Percentiles rank a stretch among this genome's conserved stretches.
These are phyloP conservation scores for Tricholoma hemisulphureum DNA, from an alignment of 768 basidiomycete species.

Conservation along the genomic window DNA sequence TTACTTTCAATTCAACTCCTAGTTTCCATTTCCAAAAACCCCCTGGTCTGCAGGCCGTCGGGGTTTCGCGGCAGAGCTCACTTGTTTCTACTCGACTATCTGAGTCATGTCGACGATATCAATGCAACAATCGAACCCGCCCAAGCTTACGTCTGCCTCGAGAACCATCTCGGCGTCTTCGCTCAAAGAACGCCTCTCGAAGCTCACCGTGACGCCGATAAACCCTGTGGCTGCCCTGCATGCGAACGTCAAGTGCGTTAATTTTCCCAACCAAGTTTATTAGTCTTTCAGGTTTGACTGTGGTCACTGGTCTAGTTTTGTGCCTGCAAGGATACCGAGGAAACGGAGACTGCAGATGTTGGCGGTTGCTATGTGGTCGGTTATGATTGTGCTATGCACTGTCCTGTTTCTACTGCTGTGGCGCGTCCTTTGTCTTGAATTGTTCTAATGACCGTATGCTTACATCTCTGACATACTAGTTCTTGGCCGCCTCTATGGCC, in stretches of 20 bases:
- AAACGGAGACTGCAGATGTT: slow-evolving; percentile 87
- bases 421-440: slow-evolving; percentile 44
- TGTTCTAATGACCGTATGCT: slow-evolving; percentile 1
- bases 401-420: slow-evolving; percentile 76
- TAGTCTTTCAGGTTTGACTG: neutral
- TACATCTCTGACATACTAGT: slow-evolving; percentile 41
- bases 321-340: slow-evolving; percentile 81
- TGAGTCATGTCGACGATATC: slow-evolving; percentile 4
- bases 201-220: slow-evolving; percentile 55
- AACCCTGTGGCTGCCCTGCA: slow-evolving; percentile 64
- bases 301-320: slow-evolving; percentile 55
- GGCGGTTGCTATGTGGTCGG: slow-evolving; percentile 85
- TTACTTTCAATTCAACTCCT: neutral
- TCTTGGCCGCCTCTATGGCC: slow-evolving; percentile 92
- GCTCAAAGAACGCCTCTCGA: slow-evolving; percentile 61
- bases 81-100: neutral
- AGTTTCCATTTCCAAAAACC: neutral
- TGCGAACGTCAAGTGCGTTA: slow-evolving; percentile 70
- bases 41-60: neutral
- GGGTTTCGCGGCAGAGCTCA: neutral
- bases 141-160: slow-evolving; percentile 36
- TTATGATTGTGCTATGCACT: slow-evolving; percentile 67
- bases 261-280: neutral
- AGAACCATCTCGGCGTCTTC: slow-evolving; percentile 60
- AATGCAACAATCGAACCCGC: slow-evolving; percentile 11